Evolutionary conservation across 2,329 filamentous ascomycete genomes (phyloP), one percentile per base, ranked within the genome.

Genomic region (Ascochyta pisi): DNA sequence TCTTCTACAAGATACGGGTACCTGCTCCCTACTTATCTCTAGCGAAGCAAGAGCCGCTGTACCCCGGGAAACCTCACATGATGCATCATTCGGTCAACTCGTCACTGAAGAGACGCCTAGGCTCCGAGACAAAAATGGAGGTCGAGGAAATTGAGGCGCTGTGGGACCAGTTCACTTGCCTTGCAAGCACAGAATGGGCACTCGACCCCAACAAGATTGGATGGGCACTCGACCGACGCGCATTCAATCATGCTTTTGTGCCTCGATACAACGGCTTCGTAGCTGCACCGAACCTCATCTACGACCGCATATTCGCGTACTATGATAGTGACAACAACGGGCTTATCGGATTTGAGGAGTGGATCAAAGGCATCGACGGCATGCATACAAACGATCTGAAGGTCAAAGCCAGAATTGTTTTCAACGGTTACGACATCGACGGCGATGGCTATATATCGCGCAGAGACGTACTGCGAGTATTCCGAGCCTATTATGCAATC

Each of bases 161-260:
- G 38, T 98, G 93, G 89, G 94, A 98, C 70, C 94, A 98, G 71
- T 99, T 96, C 84, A 93, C 91, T 5, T 97, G 93, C 73, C 88
- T 97, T 76, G 94, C 94, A 38, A 94, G 90, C 63, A 89, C 88
- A 6, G 88, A 94, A 71, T 96, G 90, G 89, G 80, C 16, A 16
- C 16, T 16, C 16, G 94, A 98, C 70, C 90, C 92, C 0, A 87
- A 90, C 65, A 84, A 88, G 22, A 82, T 97, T 38, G 82, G 84
- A 51, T 83, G 94, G 65, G 95, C 92, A 31, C 96, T 98, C 81
- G 93, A 98, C 71, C 87, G 92, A 58, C 90, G 89, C 75, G 96
- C 92, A 0, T 99, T 99, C 76, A 92, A 97, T 72, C 87, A 90
- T 43, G 96, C 92, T 65, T 87, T 98, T 57, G 88, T 96, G 7